These are phyloP conservation scores for Zymoseptoria brevis DNA, from an alignment of 2,329 filamentous ascomycete species.

Conservation along the genomic window DNA sequence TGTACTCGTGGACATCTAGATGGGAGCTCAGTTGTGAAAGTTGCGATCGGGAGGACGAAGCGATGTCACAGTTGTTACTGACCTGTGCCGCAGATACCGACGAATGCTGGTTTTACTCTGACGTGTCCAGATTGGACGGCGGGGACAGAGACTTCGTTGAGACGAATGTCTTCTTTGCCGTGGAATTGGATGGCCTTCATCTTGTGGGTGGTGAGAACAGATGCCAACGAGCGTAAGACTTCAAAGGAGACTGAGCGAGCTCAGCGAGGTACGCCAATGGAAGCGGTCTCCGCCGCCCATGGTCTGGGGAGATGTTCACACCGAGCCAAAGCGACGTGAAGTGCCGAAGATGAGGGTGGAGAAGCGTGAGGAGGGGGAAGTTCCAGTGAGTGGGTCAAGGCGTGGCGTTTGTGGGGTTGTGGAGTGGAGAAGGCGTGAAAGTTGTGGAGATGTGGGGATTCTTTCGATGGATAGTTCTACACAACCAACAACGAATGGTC, in stretches of 20 bases:
- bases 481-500: no score
- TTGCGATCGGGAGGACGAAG: no score
- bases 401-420: background rate
- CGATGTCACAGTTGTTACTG: no score
- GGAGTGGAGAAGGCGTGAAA: background rate
- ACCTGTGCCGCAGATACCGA: constrained; percentile 16
- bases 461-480: no score
- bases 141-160: constrained; percentile 15
- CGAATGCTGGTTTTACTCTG: constrained; percentile 11
- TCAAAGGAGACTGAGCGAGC: no score
- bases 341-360: background rate
- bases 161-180: constrained; percentile 15
- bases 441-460: no score
- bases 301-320: no score
- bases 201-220: background rate
- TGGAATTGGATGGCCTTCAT: constrained; percentile 21
- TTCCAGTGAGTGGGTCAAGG: background rate
- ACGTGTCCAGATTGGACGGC: constrained; percentile 10
- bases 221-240: no score
- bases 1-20: constrained; percentile 19
- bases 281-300: no score
- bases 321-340: no score
- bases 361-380: background rate
- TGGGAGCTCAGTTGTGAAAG: no score
- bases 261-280: no score